Conservation (phyloP, 352 stramenopile genomes). For the Globisporangium cystogenes region DNA sequence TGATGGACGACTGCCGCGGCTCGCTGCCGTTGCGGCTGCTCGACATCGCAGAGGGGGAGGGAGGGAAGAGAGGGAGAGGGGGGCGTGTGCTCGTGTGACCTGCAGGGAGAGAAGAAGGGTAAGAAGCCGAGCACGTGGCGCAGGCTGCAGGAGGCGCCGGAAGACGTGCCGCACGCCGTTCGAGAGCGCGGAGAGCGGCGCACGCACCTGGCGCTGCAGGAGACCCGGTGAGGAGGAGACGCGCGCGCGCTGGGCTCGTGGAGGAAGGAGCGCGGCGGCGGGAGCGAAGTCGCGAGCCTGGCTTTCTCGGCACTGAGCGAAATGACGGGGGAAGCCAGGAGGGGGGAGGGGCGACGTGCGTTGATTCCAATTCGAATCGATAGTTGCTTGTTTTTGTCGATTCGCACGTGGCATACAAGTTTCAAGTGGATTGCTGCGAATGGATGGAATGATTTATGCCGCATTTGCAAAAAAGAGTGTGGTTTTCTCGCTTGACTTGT, state of each 20-base stretch:
- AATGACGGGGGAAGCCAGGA: not conserved
- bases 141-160: not conserved
- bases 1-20: constrained; percentile 35
- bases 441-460: too few species aligned
- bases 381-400: too few species aligned
- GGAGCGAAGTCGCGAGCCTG: not conserved
- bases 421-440: not conserved
- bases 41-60: not conserved
- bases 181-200: not conserved
- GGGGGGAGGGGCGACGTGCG: not conserved
- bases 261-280: too few species aligned
- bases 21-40: constrained; percentile 16
- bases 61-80: not conserved
- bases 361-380: not conserved
- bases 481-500: too few species aligned
- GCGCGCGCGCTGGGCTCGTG: too few species aligned
- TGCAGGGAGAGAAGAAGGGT: not conserved
- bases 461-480: too few species aligned
- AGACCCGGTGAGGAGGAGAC: not conserved
- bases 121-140: not conserved
- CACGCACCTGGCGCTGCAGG: not conserved
- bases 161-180: not conserved
- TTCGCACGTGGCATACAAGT: not conserved
- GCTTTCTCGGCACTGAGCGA: not conserved
- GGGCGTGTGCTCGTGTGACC: too few species aligned